Evolutionary conservation across 768 basidiomycete species (phyloP), one percentile per base, ranked within the genome.

Genomic region (Tremella fuciformis): DNA sequence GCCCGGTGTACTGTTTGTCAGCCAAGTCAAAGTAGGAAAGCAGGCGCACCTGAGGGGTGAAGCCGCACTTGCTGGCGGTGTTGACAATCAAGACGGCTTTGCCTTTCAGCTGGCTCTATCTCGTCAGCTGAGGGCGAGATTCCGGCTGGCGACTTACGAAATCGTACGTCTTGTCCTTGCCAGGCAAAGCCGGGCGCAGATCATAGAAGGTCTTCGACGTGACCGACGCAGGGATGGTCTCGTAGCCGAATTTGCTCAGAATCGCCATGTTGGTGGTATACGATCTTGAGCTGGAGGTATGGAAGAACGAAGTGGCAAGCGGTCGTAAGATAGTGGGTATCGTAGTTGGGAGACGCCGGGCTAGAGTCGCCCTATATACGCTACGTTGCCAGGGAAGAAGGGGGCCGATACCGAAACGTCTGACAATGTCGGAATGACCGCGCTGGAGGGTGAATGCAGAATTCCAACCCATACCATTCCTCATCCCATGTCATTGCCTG

Each of bases 1-100:
- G 84, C 47, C 89, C 91, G 82, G 67, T 71, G 59, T 77, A 79
- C 52, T 71, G 25, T 34, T 11, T 34, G 29, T 34, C 29, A 34
- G 29, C 29, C 48, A 50, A 38, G 53, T 24, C 13, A 25, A 57
- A 13, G 3, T 22, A 13, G 53, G 21, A 44, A 40, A 39, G 41
- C 21, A 53, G n/a, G n/a, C 62, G 52, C 21, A 70, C 65, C 61
- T 73, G 75, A 26, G 65, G 65, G 26, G 77, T 78, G 67, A 74
- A 78, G 9, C 76, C 76, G 50, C 78, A 79, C 56, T 77, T 71
- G 34, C 71, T 73, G 1, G 78, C 79, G 0, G 73, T 74, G 63
- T 80, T 80, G 49, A 77, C 69, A 56, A 78, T 71, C 24, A 80
- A 57, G 4, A 77, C 73, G 37, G 70, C 70, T 59, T 80, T 80